A percentile compares a stretch with the other conserved stretches of the same genome.
These are phyloP conservation scores for Macrocybe gigantea DNA, from an alignment of 768 basidiomycete genomes.

Conservation along the genomic window DNA sequence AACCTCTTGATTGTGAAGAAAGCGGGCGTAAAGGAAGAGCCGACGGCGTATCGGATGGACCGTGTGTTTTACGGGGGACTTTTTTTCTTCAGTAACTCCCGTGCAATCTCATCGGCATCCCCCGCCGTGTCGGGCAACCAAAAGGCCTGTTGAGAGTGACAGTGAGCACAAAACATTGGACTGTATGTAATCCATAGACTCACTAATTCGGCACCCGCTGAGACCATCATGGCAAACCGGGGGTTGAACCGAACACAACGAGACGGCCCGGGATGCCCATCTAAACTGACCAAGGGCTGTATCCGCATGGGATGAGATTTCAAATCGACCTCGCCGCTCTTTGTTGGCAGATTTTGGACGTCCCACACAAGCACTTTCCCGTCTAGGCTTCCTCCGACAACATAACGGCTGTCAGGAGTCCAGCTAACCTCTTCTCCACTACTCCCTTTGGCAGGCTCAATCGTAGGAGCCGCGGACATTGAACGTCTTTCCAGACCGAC, in stretches of 20 bases:
- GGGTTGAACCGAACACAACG: constrained; percentile 91
- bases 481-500: constrained; percentile 74
- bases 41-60: not conserved
- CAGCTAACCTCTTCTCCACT: constrained; percentile 93
- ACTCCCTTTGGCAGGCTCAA: constrained; percentile 69
- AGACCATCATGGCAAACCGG: constrained; percentile 80
- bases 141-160: constrained; percentile 27
- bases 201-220: constrained; percentile 81
- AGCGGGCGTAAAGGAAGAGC: too few relatives aligned
- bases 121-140: constrained; percentile 51
- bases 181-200: constrained; percentile 15
- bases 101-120: constrained; percentile 67
- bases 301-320: constrained; percentile 45
- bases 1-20: too few relatives aligned
- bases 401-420: constrained; percentile 91
- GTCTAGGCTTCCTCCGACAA: constrained; percentile 80
- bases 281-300: constrained; percentile 39
- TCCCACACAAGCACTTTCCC: constrained; percentile 91
- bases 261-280: constrained; percentile 79
- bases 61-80: constrained; percentile 8
- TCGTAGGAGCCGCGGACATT: constrained; percentile 38
- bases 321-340: constrained; percentile 47
- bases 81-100: constrained; percentile 60
- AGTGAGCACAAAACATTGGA: constrained; percentile 1
- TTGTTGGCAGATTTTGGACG: constrained; percentile 52